Evolutionary conservation across 805 yeast genomes (phyloP), one percentile per base, ranked within the genome.

Genomic region (Hanseniaspora nectarophila): DNA sequence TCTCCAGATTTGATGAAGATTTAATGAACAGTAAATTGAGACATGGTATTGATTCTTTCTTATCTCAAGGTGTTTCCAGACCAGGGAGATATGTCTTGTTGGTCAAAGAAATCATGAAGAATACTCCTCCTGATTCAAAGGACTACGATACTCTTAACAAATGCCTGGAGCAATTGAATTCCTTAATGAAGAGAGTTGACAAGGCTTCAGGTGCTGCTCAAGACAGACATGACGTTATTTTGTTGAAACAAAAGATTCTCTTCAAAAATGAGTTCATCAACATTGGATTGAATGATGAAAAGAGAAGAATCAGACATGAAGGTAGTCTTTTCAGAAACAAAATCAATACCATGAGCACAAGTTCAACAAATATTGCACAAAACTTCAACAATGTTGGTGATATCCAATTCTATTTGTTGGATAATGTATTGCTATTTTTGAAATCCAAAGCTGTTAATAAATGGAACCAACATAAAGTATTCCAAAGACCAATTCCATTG

Each of bases 61-160:
- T 92, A 57, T 86, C 95, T 6, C 94, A 90, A 62, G 97, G 97
- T 48, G 89, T 95, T 2, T 88, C 96, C 15, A 77, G 98, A 64
- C 88, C 96, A 31, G 97, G 97, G 9, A 74, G 97, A 58, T 92
- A 92, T 67, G 95, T 95, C 57, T 70, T 92, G 46, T 72, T 92
- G 54, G 72, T 90, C 21, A 81, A 78, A 54, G 92, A 90, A 45
- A 85, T 92, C 33, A 71, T 86, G 57, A 90, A 92, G 64, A 77
- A 80, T 56, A 88, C 97, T 0, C 84, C 79, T 24, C 80, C 85
- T 1, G 96, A 89, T 58, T 77, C 59, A 39, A 59, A 66, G 53
- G 75, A 71, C 54, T 54, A 64, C 26, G 69, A 70, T 37, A 65
- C 81, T 58, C 70, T 92, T 54, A 72, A 76, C 23, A 79, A 78